Base-by-base conservation (phyloP, 345 rosid species). In the Barbarea vulgaris region DNA sequence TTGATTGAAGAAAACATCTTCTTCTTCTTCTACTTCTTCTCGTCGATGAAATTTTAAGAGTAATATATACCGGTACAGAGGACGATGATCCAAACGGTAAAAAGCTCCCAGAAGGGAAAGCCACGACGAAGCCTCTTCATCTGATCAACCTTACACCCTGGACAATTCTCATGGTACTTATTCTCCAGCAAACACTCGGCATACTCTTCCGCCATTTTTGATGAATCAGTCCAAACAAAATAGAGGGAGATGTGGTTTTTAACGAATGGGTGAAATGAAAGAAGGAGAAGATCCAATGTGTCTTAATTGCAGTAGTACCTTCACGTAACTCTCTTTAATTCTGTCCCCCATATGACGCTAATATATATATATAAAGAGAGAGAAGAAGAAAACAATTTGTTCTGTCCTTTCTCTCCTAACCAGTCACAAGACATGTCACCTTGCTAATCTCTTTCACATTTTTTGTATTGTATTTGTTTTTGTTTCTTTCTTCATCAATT, bases 131-230 rank as follows among this genome's bases (percentile, higher is more conserved):
- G 62, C 69, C 82, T 79, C 77, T 90, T 91, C 62, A 22, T 65
- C 59, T 77, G 87, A 21, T 94, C 96, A 72, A 88, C 87, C 58
- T 87, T 85, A 65, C 97, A 94, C 7, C 99, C 99, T 0, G 97
- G 84, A 50, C 99, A 95, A 66, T 85, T 80, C 64, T 89, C 91
- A 70, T 88, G 64, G 79, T 83, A 85, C 22, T 76, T 79, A 63
- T 85, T 87, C 82, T 83, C 81, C 75, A 95, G 78, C 72, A 89
- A 46, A 24, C 88, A 44, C 80, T 80, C 87, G 37, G 25, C 51
- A 5, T 34, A 73, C 58, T 86, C 84, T 66, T 76, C 72, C 25
- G 55, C 83, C 87, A 75, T 83, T 60, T 53, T 52, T 53, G 18
- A 63, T 17, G 6, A 58, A 70, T 9, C 6, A 33, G 31, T 58